Base-by-base conservation (phyloP, 2,329 filamentous ascomycete genomes). In the Ophiostoma pallidulum region DNA sequence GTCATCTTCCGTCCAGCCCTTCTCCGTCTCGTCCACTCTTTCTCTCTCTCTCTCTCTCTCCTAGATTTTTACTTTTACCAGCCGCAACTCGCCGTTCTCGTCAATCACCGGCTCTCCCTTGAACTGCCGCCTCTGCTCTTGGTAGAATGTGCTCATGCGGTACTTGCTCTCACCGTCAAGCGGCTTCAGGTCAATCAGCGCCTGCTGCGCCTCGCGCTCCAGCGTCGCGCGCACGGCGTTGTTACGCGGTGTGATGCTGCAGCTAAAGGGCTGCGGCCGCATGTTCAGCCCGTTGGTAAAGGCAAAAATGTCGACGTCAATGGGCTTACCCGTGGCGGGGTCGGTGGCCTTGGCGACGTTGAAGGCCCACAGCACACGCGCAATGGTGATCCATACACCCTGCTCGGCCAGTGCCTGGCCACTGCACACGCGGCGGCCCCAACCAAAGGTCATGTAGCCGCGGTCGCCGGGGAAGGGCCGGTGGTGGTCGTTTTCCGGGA, bases 151-250 rank as follows among this genome's bases (percentile, higher is more conserved):
- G 47, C 68, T 71, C 72, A 78, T 74, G 31, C 71, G 64, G 54
- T 77, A 78, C 57, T 73, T 69, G n/a, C 70, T 76, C 58, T 77
- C 73, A 3, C 75, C 75, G 14, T 74, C 67, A 45, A 75, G 75
- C 41, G 68, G 65, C 52, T 71, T 66, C 19, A 80, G 57, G 41
- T 77, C 70, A 39, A 65, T 57, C 32, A 78, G 60, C 0, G 76
- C 76, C 55, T 75, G 66, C 49, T 62, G 61, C 4, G 73, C 75
- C 56, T 80, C 75, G 1, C 68, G 62, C 45, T 74, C 63, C 38
- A 79, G 73, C 0, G 74, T 69, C 47, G 66, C 60, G 3, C 62
- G 61, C 45, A 78, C 73, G 49, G 68, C 66, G 14, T 69, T 64
- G 12, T 59, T 71, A 26, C 75, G 64, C 12, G 75, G 72, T 31